Evolutionary conservation across 345 rosid species (phyloP).

Genomic region (Anacardium occidentale): DNA sequence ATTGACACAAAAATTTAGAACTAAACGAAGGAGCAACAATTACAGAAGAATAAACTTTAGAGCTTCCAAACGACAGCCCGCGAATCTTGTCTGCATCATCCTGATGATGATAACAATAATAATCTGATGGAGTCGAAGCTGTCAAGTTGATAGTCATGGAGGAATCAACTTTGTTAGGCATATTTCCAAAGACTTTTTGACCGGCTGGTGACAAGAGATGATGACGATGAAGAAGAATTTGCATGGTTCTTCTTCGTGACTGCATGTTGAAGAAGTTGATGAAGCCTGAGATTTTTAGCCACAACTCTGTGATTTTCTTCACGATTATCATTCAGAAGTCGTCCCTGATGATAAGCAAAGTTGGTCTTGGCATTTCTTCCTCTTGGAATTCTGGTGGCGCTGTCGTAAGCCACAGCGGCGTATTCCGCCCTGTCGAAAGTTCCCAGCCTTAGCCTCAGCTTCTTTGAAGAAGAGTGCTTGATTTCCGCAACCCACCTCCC

Average conservation of each 20-base stretch:
- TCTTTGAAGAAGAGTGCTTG: constrained; percentile 47
- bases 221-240: constrained; percentile 19
- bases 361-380: constrained; percentile 54
- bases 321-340: neutral
- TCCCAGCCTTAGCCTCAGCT: constrained; percentile 59
- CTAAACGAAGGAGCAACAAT: constrained; percentile 52
- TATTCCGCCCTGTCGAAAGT: constrained; percentile 49
- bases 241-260: constrained; percentile 43
- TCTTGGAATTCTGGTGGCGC: constrained; percentile 44
- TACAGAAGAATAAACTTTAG: constrained; percentile 62
- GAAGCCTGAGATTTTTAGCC: constrained; percentile 32
- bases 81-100: constrained; percentile 12
- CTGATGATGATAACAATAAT: neutral
- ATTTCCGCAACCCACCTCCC: constrained; percentile 69
- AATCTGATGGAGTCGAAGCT: constrained; percentile 11
- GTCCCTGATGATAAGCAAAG: constrained; percentile 24
- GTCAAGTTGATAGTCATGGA: constrained; percentile 10
- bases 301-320: constrained; percentile 19
- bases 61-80: constrained; percentile 36
- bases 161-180: neutral
- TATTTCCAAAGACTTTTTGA: no score
- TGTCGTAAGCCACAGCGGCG: constrained; percentile 52
- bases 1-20: constrained; percentile 20
- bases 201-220: neutral
- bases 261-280: constrained; percentile 35